Evolutionary conservation across 202 grass and related monocot species (phyloP).

Genomic region (Setaria italica): DNA sequence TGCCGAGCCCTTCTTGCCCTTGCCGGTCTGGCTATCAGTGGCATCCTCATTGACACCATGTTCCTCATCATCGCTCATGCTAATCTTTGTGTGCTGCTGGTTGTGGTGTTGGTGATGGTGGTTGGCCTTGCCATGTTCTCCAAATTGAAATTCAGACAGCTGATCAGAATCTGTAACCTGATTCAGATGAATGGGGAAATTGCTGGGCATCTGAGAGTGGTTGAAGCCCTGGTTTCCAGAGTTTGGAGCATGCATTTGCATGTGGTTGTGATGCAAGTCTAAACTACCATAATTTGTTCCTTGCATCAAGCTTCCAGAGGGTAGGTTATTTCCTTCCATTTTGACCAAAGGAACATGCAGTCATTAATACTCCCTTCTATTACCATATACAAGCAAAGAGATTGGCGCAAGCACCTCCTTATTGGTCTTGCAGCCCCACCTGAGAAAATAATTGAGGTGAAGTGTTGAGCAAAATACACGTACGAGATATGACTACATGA

Average conservation of each 20-base stretch:
- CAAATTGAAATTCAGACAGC: slow-evolving; percentile 47
- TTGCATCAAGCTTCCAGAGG: slow-evolving; percentile 61
- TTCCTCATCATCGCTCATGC: slow-evolving; percentile 69
- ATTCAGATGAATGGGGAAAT: slow-evolving; percentile 42
- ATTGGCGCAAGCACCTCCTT: background rate
- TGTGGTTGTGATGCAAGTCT: slow-evolving; percentile 47
- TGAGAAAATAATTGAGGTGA: background rate
- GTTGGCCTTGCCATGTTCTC: slow-evolving; percentile 44
- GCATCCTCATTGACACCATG: slow-evolving; percentile 53
- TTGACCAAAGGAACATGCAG: slow-evolving; percentile 13
- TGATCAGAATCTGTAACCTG: slow-evolving; percentile 49
- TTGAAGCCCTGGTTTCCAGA: slow-evolving; percentile 47
- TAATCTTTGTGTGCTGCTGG: slow-evolving; percentile 37
- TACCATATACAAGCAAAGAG: slow-evolving; percentile 24
- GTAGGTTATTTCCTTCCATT: slow-evolving; percentile 66
- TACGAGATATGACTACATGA: background rate
- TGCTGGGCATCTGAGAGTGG: slow-evolving; percentile 43
- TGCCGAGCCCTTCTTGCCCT: slow-evolving; percentile 62
- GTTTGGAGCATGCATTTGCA: slow-evolving; percentile 46
- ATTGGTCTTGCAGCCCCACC: background rate
- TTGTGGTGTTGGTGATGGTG: slow-evolving; percentile 45
- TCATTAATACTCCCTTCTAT: background rate
- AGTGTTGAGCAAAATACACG: slow-evolving; percentile 22
- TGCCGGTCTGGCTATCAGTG: slow-evolving; percentile 54
- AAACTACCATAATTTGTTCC: slow-evolving; percentile 49